Conservation (phyloP, 306 rosid species). For the Sphenostylis stenocarpa region DNA sequence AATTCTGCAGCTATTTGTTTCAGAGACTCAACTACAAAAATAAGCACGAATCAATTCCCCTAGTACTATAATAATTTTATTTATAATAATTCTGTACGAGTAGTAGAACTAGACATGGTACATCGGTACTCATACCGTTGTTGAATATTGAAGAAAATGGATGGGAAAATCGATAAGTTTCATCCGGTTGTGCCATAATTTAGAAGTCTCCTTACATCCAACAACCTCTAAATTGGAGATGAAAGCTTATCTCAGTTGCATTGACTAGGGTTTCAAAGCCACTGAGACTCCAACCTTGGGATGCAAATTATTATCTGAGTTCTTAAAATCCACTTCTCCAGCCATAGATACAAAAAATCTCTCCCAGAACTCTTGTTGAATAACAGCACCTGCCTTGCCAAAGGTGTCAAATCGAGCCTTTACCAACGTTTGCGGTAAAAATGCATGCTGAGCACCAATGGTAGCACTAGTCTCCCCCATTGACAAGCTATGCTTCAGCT, state of each 20-base stretch:
- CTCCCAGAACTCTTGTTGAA: constrained; percentile 63
- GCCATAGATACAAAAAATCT: constrained; percentile 49
- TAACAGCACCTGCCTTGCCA: constrained; percentile 51
- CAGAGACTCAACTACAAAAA: constrained; percentile 10
- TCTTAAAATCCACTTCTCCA: constrained; percentile 59
- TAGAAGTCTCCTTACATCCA: constrained; percentile 6
- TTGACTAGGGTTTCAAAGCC: constrained; percentile 50
- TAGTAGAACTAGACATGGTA: neutral
- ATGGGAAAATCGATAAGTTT: neutral
- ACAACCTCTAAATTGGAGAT: constrained; percentile 28
- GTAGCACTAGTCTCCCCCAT: constrained; percentile 39
- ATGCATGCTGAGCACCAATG: constrained; percentile 64
- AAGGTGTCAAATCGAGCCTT: constrained; percentile 55
- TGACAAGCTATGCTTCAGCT: constrained; percentile 56
- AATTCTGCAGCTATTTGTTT: constrained; percentile 3
- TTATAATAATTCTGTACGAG: constrained; percentile 9
- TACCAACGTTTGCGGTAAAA: constrained; percentile 45
- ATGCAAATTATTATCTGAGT: neutral
- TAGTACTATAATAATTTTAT: constrained; percentile 21
- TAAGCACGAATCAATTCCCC: neutral
- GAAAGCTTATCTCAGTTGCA: neutral
- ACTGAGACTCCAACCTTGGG: constrained; percentile 62
- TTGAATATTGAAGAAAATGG: constrained; percentile 27
- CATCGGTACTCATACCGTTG: neutral
- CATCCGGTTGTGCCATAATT: constrained; percentile 26